Percentiles rank a stretch among this genome's conserved stretches.
Conservation (phyloP, 768 basidiomycete species). For the Kwoniella dendrophila region DNA sequence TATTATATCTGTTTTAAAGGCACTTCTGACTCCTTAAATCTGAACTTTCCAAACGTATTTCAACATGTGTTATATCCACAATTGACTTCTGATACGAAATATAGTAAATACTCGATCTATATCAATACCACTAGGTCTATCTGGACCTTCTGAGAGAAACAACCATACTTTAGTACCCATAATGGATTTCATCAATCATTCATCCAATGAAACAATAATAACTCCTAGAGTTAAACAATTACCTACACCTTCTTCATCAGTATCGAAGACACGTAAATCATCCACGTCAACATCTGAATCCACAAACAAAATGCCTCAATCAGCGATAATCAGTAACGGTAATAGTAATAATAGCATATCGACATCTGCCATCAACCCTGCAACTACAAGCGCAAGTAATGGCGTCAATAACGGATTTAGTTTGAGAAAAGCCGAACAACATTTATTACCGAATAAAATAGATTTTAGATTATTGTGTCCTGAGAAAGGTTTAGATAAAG, state of each 20-base stretch:
- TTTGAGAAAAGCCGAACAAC: slow-evolving; percentile 28
- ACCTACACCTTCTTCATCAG: slow-evolving; percentile 57
- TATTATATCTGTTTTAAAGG: background rate
- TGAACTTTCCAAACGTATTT: too few species aligned
- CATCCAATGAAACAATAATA: slow-evolving; percentile 34
- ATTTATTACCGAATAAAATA: slow-evolving; percentile 36
- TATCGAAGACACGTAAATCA: slow-evolving; percentile 8
- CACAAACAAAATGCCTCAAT: slow-evolving; percentile 55
- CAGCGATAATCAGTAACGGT: too few species aligned
- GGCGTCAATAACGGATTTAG: background rate
- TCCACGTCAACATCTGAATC: slow-evolving; percentile 45
- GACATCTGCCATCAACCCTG: slow-evolving; percentile 61
- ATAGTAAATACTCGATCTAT: slow-evolving; percentile 91
- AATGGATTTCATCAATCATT: slow-evolving; percentile 88
- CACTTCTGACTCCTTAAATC: background rate
- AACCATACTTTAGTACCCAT: slow-evolving; percentile 88
- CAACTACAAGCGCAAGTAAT: slow-evolving; percentile 47
- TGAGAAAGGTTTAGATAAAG: slow-evolving; percentile 57
- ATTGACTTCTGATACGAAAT: background rate
- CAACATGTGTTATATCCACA: slow-evolving; percentile 7
- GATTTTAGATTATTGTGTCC: slow-evolving; percentile 59
- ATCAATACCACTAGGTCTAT: slow-evolving; percentile 56
- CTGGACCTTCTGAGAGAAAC: slow-evolving; percentile 63
- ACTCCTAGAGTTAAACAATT: slow-evolving; percentile 36
- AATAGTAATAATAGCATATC: background rate